Evolutionary conservation across 768 basidiomycete species (phyloP), one percentile per base, ranked within the genome.

Genomic region (Phanerochaete sordida): DNA sequence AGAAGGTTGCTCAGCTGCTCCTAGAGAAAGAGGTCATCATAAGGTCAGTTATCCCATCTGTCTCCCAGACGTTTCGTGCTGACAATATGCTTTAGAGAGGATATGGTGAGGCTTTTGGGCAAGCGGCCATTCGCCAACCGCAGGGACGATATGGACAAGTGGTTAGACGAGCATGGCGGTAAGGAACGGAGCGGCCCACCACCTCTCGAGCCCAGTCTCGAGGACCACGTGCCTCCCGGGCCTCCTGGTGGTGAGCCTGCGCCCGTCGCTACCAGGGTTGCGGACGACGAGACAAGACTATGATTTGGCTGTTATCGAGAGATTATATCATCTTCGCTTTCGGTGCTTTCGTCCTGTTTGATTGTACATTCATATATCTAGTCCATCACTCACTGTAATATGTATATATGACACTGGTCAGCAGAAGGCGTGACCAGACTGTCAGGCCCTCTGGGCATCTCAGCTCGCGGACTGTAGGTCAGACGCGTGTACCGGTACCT

Each of bases 1-100:
- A 98, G 76, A 94, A 94, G 76, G 91, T 99, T 12, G 97, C 97
- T 0, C 80, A 89, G 72, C 74, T 92, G 33, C 77, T 99, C 44
- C 77, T 99, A n/a, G 86, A 93, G 74, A 96, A 95, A 77, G 97
- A 99, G 74, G 91, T 98, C 13, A 87, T 99, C 56, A 95, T 92
- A 45, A 85, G 96, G 90, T 93, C 73, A 44, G 84, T 67, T 15
- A 52, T 61, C 7, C 7, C 27, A 19, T 28, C 44, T 45, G 27
- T 5, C 8, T 3, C 30, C 16, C 23, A 19, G 39, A 9, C 19
- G 21, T 15, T 35, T 15, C 15, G 49, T 48, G 35, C 56, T 53
- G 30, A 49, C 37, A 37, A 47, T 15, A 33, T 19, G 47, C 3
- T 58, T 53, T 66, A 93, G 92, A 53, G 91, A 92, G 81, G 90